Evolutionary conservation across 1,284 basidiomycete genomes (phyloP), one percentile per base, ranked within the genome.

Genomic region (Cutaneotrichosporon sp.): DNA sequence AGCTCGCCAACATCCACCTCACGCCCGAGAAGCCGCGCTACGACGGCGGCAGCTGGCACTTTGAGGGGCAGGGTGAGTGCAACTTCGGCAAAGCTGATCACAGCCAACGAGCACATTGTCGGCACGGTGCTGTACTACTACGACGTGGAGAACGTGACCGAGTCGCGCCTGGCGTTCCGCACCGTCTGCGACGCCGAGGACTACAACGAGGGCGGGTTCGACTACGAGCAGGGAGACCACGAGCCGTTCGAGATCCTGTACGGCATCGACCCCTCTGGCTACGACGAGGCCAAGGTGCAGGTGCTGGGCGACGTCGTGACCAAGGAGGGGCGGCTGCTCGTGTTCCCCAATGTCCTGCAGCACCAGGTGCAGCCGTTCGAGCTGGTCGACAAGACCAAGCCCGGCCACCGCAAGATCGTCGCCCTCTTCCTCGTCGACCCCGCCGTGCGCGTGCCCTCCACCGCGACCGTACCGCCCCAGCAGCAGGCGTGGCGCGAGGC

Each of bases 351-450:
- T 24, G 58, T 56, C 20, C 46, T 47, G n/a, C 62, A 59, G 45
- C 62, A 63, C 54, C 43, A 45, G 20, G 58, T 63, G 24, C 31
- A 22, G 42, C 54, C 62, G 10, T 63, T 63, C 36, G 36, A 59
- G 36, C 62, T 63, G 7, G 45, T n/a, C 13, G 63, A 65, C 51
- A 59, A 54, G 54, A 61, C 34, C 16, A 22, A 22, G 9, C 33
- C 43, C 0, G 63, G 63, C 8, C 63, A 65, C 46, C 57, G 63
- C 43, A 65, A 65, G 60, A 65, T 62, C 14, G 50, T 65, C 18
- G 63, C 60, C 4, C 50, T 65, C 24, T 65, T 65, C 60, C 57
- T 65, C 29, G 63, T 65, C 38, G 63, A 59, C 50, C 63, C 63
- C 10, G 20, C 9, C 6, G 54, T 55, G 10, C 54, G 45, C 0